Evolutionary conservation across 345 rosid genomes (phyloP).

Genomic region (Cardiospermum halicacabum): DNA sequence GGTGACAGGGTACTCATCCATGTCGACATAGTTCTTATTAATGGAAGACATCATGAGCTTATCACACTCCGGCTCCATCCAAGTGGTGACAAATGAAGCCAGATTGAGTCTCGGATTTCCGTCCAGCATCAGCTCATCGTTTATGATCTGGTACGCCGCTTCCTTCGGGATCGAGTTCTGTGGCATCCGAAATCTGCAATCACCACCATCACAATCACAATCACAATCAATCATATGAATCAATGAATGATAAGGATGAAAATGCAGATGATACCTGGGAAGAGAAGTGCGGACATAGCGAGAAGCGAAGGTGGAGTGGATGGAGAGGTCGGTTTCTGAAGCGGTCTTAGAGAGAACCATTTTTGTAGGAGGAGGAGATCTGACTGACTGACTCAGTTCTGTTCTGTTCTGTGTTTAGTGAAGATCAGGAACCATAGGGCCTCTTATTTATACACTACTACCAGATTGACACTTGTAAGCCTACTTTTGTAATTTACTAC

Average conservation of each 20-base stretch:
- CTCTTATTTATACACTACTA: no score
- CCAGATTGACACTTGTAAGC: no score
- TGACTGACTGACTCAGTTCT: not conserved
- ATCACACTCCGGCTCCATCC: constrained; percentile 65
- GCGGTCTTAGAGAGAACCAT: constrained; percentile 62
- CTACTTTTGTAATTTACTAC: no score
- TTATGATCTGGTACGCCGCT: constrained; percentile 54
- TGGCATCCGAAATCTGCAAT: constrained; percentile 40
- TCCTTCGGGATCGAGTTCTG: constrained; percentile 52
- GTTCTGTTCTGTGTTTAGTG: no score
- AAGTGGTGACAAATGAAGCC: constrained; percentile 58
- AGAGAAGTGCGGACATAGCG: constrained; percentile 75
- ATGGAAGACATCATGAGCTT: constrained; percentile 48
- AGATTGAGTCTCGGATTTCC: constrained; percentile 51
- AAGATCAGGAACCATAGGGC: not conserved
- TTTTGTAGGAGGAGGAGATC: not conserved
- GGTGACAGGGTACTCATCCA: constrained; percentile 61
- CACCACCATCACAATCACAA: no score
- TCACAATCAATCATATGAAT: not conserved
- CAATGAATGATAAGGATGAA: not conserved
- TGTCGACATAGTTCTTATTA: constrained; percentile 62
- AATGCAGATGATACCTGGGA: constrained; percentile 31
- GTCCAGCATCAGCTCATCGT: constrained; percentile 56
- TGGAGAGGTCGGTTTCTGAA: constrained; percentile 51
- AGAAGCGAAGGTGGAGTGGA: constrained; percentile 81